phyloP scores from a whole-genome alignment of 2,329 filamentous ascomycete genomes.

The Colletotrichum sansevieriae region DNA sequence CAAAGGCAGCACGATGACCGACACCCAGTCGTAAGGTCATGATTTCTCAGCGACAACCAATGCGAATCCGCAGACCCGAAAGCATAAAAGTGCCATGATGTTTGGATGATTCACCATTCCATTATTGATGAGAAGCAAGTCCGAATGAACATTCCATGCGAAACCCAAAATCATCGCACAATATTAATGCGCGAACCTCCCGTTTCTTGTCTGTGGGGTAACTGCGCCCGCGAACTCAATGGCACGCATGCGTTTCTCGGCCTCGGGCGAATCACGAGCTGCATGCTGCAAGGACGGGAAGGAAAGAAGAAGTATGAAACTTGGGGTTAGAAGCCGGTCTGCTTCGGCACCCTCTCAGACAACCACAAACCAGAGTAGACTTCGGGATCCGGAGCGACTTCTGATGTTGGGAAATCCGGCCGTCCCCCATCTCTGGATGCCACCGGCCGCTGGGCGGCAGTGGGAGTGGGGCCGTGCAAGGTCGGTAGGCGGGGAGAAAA shows the following conservation, averaged over 20 bases:
- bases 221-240: constrained; percentile 12
- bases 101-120: neutral
- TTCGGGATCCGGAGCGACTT: constrained; percentile 10
- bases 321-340: neutral
- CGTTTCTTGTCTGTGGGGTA: constrained; percentile 25
- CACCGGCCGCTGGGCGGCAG: constrained; percentile 5
- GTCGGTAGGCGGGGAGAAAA: constrained; percentile 19
- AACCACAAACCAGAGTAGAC: neutral
- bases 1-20: no score
- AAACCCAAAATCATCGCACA: neutral
- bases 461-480: constrained; percentile 33
- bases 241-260: neutral
- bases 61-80: no score
- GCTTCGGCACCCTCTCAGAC: no score
- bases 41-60: no score
- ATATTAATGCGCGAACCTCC: constrained; percentile 8
- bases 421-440: neutral
- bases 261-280: constrained; percentile 10
- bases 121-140: neutral
- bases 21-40: no score
- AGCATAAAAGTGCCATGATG: neutral
- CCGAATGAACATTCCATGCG: neutral
- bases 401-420: neutral
- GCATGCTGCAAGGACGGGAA: constrained; percentile 11
- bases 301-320: constrained; percentile 4